phyloP scores from a whole-genome alignment of 306 rosid genomes.

The Vicia sativa region DNA sequence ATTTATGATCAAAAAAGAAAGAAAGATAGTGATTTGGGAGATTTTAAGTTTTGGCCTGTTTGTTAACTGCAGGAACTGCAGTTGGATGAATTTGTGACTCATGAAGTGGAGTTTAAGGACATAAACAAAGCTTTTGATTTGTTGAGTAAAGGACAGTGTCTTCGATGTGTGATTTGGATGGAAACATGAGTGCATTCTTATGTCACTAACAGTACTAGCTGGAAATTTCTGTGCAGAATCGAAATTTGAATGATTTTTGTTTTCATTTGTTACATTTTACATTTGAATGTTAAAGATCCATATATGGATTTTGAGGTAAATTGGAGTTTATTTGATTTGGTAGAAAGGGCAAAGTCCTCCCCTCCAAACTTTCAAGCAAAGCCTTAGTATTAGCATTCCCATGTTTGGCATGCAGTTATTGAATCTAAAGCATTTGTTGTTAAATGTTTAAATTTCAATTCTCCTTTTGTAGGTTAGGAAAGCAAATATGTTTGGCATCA shows the following conservation, averaged over 20 bases:
- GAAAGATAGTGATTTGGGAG: background rate
- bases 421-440: background rate
- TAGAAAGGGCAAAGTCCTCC: background rate
- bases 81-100: constrained; percentile 71
- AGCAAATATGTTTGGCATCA: too few relatives aligned
- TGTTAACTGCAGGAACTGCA: constrained; percentile 63
- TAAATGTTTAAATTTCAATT: background rate
- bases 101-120: constrained; percentile 62
- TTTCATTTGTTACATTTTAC: too few relatives aligned
- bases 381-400: background rate
- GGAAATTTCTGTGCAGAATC: too few relatives aligned
- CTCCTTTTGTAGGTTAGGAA: too few relatives aligned
- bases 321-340: too few relatives aligned
- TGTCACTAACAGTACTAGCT: background rate
- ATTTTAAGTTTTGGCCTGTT: background rate
- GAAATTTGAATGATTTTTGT: too few relatives aligned
- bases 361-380: constrained; percentile 11
- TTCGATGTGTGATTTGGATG: constrained; percentile 76
- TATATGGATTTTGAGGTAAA: too few relatives aligned
- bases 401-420: background rate
- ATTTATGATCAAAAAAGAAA: background rate
- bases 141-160: constrained; percentile 55
- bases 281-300: too few relatives aligned
- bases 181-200: constrained; percentile 38
- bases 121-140: constrained; percentile 75